These are phyloP conservation scores for Chrysanthemum makinoi DNA, from an alignment of 129 eudicot genomes.

Conservation along the genomic window DNA sequence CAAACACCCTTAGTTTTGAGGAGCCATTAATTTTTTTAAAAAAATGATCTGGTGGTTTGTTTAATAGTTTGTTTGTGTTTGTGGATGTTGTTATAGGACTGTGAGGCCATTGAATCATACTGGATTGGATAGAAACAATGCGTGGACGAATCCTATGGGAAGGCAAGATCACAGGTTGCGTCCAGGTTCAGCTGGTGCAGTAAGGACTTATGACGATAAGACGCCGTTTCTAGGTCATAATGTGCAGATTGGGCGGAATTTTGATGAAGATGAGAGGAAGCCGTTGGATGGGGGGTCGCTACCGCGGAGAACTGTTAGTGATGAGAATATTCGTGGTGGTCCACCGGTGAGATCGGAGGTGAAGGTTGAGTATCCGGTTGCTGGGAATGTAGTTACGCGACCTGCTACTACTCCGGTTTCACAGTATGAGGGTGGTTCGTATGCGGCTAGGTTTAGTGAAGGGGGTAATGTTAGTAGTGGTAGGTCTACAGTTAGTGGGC, in stretches of 20 bases:
- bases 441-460: slow-evolving; percentile 51
- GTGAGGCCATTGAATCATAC: slow-evolving; percentile 70
- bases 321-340: slow-evolving; percentile 48
- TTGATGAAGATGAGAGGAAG: slow-evolving; percentile 95
- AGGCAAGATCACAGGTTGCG: slow-evolving; percentile 68
- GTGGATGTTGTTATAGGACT: slow-evolving; percentile 34
- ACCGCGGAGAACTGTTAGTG: slow-evolving; percentile 72
- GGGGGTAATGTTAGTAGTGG: slow-evolving; percentile 33
- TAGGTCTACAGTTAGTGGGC: slow-evolving; percentile 36
- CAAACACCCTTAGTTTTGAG: too few species aligned
- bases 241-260: slow-evolving; percentile 67
- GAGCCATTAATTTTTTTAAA: neutral
- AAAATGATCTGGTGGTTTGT: slow-evolving; percentile 3
- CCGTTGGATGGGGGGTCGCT: slow-evolving; percentile 69
- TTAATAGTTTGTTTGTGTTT: neutral
- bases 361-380: slow-evolving; percentile 34
- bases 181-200: slow-evolving; percentile 85
- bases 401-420: slow-evolving; percentile 43
- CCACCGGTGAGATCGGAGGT: slow-evolving; percentile 40
- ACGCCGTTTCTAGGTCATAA: slow-evolving; percentile 55
- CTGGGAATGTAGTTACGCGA: slow-evolving; percentile 34
- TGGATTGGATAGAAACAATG: slow-evolving; percentile 53
- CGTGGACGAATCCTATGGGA: slow-evolving; percentile 70
- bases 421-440: slow-evolving; percentile 39
- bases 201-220: slow-evolving; percentile 69